These are phyloP conservation scores for Trametes sanguinea DNA, from an alignment of 768 basidiomycete species.

Conservation along the genomic window DNA sequence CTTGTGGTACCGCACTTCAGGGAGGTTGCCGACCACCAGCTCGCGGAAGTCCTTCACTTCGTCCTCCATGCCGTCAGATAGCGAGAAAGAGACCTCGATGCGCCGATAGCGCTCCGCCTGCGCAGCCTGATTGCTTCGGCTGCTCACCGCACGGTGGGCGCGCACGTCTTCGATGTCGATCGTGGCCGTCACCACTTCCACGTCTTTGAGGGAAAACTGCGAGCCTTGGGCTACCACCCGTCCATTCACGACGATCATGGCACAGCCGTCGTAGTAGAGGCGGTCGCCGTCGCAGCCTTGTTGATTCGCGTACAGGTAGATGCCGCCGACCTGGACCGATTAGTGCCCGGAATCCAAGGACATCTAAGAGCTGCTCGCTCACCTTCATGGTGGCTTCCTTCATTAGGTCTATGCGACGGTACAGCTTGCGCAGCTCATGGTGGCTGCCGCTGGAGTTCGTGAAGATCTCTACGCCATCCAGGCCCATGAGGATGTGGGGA, in stretches of 20 bases:
- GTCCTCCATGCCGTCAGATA: constrained; percentile 65
- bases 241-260: constrained; percentile 95
- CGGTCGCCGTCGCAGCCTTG: constrained; percentile 99
- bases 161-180: constrained; percentile 97
- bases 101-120: constrained; percentile 73
- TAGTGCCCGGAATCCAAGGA: neutral
- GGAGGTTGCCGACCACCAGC: constrained; percentile 27
- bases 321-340: constrained; percentile 76
- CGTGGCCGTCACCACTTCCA: constrained; percentile 95
- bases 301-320: constrained; percentile 98
- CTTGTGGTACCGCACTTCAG: constrained; percentile 70
- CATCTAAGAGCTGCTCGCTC: neutral
- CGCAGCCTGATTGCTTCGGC: constrained; percentile 90
- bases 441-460: constrained; percentile 99
- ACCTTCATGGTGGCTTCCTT: constrained; percentile 97
- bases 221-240: constrained; percentile 91
- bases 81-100: constrained; percentile 76
- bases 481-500: constrained; percentile 96
- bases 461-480: constrained; percentile 98
- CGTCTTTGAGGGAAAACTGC: constrained; percentile 94
- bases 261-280: constrained; percentile 96
- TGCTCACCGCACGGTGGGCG: constrained; percentile 80
- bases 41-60: constrained; percentile 36
- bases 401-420: constrained; percentile 89
- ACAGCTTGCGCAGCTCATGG: constrained; percentile 96